phyloP scores from a whole-genome alignment of 352 stramenopile species.

The Globisporangium heterothallicum region DNA sequence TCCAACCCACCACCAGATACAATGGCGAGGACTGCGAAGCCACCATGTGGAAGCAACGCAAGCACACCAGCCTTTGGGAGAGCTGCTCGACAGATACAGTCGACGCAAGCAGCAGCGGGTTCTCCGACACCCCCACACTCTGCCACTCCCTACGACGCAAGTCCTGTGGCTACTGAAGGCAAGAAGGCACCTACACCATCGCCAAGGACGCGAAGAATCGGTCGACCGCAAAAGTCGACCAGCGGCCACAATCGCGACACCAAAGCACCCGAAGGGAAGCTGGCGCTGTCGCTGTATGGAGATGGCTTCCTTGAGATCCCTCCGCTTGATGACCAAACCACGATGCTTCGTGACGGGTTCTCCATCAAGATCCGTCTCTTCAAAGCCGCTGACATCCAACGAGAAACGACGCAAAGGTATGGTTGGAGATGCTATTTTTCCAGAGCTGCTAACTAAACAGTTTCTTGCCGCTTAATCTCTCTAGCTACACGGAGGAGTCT shows the following conservation, averaged over 20 bases:
- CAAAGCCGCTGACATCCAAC: conserved; percentile 38
- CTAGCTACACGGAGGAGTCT: conserved; percentile 28
- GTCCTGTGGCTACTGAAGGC: neutral
- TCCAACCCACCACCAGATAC: neutral
- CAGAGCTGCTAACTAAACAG: no score
- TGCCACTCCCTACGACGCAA: neutral
- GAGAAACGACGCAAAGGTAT: conserved; percentile 22
- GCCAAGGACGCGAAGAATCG: neutral
- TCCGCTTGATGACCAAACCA: neutral
- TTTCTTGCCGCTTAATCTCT: no score
- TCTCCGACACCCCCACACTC: neutral
- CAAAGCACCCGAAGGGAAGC: neutral
- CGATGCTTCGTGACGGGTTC: conserved; percentile 19
- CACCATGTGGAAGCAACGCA: neutral
- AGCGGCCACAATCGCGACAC: neutral
- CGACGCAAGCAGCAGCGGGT: no score
- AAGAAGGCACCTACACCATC: neutral
- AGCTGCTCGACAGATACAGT: neutral
- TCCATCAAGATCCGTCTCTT: conserved; percentile 36
- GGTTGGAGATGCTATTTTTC: neutral
- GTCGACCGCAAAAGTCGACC: neutral
- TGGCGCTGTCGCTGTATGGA: conserved; percentile 42
- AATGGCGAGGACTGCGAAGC: neutral
- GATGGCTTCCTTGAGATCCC: conserved; percentile 49
- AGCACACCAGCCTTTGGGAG: neutral